Conservation (phyloP, 352 stramenopile species). For the Phytophthora hibernalis region DNA sequence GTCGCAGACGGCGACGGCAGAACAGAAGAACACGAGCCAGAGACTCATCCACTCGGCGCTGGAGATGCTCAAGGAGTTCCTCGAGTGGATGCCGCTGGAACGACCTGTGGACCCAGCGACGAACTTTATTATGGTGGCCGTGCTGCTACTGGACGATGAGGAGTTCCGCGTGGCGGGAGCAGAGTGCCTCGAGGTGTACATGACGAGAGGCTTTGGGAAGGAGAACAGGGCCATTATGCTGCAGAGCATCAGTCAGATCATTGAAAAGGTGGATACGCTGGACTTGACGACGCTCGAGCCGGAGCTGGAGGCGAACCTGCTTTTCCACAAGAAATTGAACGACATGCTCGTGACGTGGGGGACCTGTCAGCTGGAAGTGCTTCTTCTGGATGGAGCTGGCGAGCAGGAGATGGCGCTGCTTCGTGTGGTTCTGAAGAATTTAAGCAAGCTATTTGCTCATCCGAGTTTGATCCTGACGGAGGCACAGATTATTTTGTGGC, state of each 20-base stretch:
- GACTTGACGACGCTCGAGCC: constrained; percentile 51
- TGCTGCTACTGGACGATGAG: constrained; percentile 59
- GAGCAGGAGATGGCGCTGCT: constrained; percentile 61
- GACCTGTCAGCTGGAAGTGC: constrained; percentile 65
- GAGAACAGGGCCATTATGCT: constrained; percentile 72
- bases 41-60: constrained; percentile 67
- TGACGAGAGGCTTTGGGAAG: constrained; percentile 75
- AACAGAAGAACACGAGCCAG: constrained; percentile 46
- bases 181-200: constrained; percentile 78
- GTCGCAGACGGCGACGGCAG: constrained; percentile 7
- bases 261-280: constrained; percentile 60
- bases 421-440: constrained; percentile 48
- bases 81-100: constrained; percentile 85
- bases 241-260: constrained; percentile 59
- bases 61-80: constrained; percentile 82
- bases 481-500: constrained; percentile 78
- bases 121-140: constrained; percentile 72
- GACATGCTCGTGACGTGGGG: constrained; percentile 79
- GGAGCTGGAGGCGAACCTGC: constrained; percentile 59
- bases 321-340: constrained; percentile 82
- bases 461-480: constrained; percentile 76
- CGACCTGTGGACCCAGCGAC: constrained; percentile 55
- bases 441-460: constrained; percentile 68
- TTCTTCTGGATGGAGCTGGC: constrained; percentile 49
- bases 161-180: constrained; percentile 65